Conservation (phyloP, 768 basidiomycete species). For the Mycena vitilis region DNA sequence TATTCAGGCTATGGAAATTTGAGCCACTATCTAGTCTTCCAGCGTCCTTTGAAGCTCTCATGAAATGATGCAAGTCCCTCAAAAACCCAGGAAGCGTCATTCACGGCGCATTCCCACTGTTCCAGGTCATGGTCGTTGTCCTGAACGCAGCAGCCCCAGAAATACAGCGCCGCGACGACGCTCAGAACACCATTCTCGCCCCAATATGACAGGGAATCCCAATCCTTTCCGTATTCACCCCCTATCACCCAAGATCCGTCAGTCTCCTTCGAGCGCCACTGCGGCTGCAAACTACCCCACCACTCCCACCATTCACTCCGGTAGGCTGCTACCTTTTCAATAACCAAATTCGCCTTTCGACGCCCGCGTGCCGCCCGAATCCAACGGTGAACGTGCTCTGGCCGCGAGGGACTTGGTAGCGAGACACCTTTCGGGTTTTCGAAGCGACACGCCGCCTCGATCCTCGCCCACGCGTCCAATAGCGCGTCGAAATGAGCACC, state of each 20-base stretch:
- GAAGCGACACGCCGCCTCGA: no score
- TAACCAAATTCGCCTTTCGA: no score
- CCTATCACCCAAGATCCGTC: not conserved
- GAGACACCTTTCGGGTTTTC: no score
- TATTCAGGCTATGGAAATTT: no score
- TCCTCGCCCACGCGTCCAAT: no score
- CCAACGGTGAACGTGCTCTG: no score
- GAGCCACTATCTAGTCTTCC: no score
- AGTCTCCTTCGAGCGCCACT: not conserved
- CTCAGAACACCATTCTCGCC: not conserved
- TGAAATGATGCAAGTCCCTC: not conserved
- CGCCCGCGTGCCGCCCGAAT: no score
- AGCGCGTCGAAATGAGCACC: no score
- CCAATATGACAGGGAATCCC: not conserved
- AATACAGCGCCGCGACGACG: not conserved
- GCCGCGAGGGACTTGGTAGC: no score
- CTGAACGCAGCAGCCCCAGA: not conserved
- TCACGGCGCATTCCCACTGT: not conserved
- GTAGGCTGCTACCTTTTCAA: not conserved
- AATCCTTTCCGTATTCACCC: not conserved
- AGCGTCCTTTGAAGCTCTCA: no score
- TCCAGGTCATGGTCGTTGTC: not conserved
- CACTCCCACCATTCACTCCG: not conserved
- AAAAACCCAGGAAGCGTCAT: not conserved
- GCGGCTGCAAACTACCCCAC: conserved; percentile 1